Percentiles rank a stretch among this genome's conserved stretches.
phyloP scores from a whole-genome alignment of 2,329 filamentous ascomycete species.

The Exophiala alcalophila region DNA sequence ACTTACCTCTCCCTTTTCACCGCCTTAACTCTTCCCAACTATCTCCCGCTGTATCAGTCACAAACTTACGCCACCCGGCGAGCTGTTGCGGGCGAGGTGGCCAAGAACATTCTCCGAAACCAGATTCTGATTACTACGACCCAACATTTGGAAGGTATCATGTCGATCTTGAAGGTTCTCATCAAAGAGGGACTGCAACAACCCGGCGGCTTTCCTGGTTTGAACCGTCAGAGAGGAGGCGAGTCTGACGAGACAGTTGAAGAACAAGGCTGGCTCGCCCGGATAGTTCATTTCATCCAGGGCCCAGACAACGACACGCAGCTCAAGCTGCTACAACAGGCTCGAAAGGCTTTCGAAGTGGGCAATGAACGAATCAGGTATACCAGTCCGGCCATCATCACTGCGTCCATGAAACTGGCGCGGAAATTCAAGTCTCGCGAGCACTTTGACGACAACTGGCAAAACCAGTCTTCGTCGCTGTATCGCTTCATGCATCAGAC shows the following conservation, averaged over 20 bases:
- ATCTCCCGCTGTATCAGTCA: constrained; percentile 81
- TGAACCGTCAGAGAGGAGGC: constrained; percentile 66
- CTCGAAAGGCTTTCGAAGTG: constrained; percentile 80
- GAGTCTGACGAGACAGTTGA: constrained; percentile 98
- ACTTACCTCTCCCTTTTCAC: constrained; percentile 93
- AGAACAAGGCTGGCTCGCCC: constrained; percentile 94
- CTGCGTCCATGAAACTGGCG: constrained; percentile 83
- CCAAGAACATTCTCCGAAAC: constrained; percentile 76
- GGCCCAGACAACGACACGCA: constrained; percentile 87
- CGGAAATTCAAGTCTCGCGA: constrained; percentile 85
- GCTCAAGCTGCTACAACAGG: constrained; percentile 81
- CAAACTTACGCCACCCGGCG: constrained; percentile 91
- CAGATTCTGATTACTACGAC: constrained; percentile 74
- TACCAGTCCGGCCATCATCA: constrained; percentile 89
- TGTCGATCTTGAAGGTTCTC: constrained; percentile 83
- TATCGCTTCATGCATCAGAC: constrained; percentile 95
- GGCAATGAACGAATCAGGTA: constrained; percentile 95
- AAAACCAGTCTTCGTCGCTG: constrained; percentile 70
- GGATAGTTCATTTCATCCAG: constrained; percentile 83
- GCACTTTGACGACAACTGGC: constrained; percentile 76
- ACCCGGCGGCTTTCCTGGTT: constrained; percentile 78
- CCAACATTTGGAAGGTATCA: constrained; percentile 79
- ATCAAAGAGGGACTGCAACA: constrained; percentile 89
- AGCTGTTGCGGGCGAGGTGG: constrained; percentile 85
- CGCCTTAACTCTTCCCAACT: constrained; percentile 87